phyloP scores from a whole-genome alignment of 768 basidiomycete species.

The Suillus fuscotomentosus region DNA sequence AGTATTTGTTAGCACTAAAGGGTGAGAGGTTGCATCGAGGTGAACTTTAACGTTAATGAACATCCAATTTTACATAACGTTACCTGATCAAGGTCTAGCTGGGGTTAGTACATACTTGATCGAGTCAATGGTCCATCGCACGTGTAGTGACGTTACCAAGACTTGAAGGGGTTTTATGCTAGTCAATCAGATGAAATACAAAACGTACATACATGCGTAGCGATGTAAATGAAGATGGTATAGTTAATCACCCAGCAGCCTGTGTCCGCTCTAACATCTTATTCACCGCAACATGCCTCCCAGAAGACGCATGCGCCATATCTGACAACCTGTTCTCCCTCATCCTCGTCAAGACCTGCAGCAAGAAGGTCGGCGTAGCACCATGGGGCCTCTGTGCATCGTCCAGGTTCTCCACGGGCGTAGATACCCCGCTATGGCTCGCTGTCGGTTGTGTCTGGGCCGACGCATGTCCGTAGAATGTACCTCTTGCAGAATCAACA shows the following conservation, averaged over 20 bases:
- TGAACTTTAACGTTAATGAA: no score
- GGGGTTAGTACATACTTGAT: no score
- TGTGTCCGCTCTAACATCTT: slow-evolving; percentile 74
- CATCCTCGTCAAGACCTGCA: slow-evolving; percentile 61
- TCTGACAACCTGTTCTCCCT: slow-evolving; percentile 62
- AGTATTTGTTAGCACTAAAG: no score
- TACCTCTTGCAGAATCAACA: slow-evolving; percentile 22
- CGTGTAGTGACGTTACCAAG: neutral
- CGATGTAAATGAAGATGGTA: neutral
- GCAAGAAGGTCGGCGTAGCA: slow-evolving; percentile 60
- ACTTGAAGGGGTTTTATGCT: neutral
- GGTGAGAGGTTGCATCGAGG: no score
- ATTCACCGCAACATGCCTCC: slow-evolving; percentile 58
- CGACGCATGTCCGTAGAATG: slow-evolving; percentile 16
- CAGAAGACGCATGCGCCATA: slow-evolving; percentile 46
- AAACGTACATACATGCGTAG: neutral
- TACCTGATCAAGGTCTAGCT: no score
- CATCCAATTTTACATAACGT: no score
- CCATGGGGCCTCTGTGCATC: slow-evolving; percentile 18
- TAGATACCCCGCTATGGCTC: slow-evolving; percentile 25
- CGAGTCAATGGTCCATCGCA: no score
- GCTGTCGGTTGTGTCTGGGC: slow-evolving; percentile 15
- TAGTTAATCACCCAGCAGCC: slow-evolving; percentile 25
- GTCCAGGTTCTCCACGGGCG: slow-evolving; percentile 24
- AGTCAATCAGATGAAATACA: neutral